Conservation (phyloP, 108 stramenopile species). For the Epithemia pelagica region DNA sequence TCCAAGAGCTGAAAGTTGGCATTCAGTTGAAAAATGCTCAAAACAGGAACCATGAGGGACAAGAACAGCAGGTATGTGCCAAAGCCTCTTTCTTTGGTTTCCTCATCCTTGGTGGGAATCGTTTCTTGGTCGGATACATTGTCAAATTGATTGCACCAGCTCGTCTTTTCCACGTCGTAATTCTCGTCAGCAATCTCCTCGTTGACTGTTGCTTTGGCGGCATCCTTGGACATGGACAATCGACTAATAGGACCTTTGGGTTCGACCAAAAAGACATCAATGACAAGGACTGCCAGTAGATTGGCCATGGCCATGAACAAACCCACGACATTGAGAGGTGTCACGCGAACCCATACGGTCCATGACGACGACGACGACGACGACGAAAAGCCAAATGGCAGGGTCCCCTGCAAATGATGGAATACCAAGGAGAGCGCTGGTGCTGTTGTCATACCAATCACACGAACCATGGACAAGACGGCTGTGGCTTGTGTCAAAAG, state of each 20-base stretch:
- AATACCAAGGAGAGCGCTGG: slow-evolving; percentile 49
- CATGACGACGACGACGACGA: too few species aligned
- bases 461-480: slow-evolving; percentile 42
- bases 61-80: slow-evolving; percentile 14
- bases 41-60: slow-evolving; percentile 48
- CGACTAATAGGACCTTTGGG: slow-evolving; percentile 18
- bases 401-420: slow-evolving; percentile 12
- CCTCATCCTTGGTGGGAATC: not conserved
- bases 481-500: slow-evolving; percentile 40
- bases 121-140: not conserved
- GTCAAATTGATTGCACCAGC: too few species aligned
- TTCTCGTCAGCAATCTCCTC: slow-evolving; percentile 9
- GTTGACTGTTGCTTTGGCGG: too few species aligned
- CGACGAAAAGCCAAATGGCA: too few species aligned
- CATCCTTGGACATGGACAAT: not conserved
- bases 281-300: slow-evolving; percentile 22
- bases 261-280: slow-evolving; percentile 50
- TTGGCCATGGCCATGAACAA: slow-evolving; percentile 41
- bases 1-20: slow-evolving; percentile 62
- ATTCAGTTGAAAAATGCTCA: slow-evolving; percentile 60
- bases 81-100: too few species aligned
- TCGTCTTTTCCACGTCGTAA: slow-evolving; percentile 9
- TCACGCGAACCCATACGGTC: too few species aligned
- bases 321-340: slow-evolving; percentile 64
- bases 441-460: slow-evolving; percentile 57